These are phyloP conservation scores for Cymbidium sinense DNA, from an alignment of 106 monocot species.

Conservation along the genomic window DNA sequence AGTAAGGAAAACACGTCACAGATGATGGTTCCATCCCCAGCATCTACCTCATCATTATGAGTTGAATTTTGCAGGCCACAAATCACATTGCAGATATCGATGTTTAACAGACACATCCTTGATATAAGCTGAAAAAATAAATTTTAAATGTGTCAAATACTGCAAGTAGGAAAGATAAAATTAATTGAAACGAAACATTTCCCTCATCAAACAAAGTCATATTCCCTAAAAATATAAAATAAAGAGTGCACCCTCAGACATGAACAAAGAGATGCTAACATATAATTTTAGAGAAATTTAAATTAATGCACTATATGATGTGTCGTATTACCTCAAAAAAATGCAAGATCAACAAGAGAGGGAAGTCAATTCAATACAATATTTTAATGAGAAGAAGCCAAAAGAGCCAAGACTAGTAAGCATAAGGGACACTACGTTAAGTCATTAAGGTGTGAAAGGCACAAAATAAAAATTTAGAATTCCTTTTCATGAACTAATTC, in stretches of 20 bases:
- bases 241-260: neutral
- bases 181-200: neutral
- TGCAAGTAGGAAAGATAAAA: neutral
- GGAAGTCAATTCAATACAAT: neutral
- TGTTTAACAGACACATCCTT: constrained; percentile 51
- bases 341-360: neutral
- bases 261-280: neutral
- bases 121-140: constrained; percentile 72
- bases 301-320: neutral
- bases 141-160: neutral
- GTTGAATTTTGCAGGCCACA: constrained; percentile 38
- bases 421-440: too few relatives aligned
- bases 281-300: neutral
- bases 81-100: constrained; percentile 43
- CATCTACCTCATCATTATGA: constrained; percentile 34
- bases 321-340: neutral
- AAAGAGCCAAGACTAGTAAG: neutral
- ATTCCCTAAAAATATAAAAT: neutral
- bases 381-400: neutral
- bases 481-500: too few relatives aligned
- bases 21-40: constrained; percentile 70
- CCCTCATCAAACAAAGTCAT: neutral
- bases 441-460: too few relatives aligned
- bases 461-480: too few relatives aligned
- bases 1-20: constrained; percentile 75